Percentiles rank a stretch among this genome's conserved stretches.
These are phyloP conservation scores for Magnaporthiopsis poae DNA, from an alignment of 2,329 filamentous ascomycete genomes.

Conservation along the genomic window DNA sequence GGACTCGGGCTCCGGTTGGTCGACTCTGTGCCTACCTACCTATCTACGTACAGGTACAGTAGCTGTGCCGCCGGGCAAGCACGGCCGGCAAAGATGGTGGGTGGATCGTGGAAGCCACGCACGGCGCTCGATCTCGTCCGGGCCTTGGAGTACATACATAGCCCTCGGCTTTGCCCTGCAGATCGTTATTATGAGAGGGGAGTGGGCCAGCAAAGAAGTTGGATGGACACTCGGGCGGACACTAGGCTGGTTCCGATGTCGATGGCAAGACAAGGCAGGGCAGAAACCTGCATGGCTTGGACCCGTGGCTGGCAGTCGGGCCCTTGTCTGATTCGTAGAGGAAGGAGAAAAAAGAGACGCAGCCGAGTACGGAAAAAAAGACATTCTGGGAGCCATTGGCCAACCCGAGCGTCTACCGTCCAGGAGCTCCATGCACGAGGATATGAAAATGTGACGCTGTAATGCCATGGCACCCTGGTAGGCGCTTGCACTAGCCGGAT, in stretches of 20 bases:
- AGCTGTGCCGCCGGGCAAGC: too few species aligned
- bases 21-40: not conserved
- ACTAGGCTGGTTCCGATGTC: not conserved
- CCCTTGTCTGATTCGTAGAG: not conserved
- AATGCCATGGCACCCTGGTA: not conserved
- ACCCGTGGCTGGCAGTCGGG: too few species aligned
- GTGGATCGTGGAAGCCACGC: not conserved
- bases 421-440: not conserved
- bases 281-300: not conserved
- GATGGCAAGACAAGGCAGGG: not conserved
- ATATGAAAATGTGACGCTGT: not conserved
- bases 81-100: too few species aligned
- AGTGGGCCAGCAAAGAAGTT: not conserved
- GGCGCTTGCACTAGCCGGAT: too few species aligned
- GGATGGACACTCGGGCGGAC: not conserved
- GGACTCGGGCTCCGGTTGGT: not conserved
- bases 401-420: not conserved
- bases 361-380: too few species aligned
- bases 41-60: not conserved
- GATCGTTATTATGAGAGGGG: not conserved
- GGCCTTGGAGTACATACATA: too few species aligned
- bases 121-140: not conserved
- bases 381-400: not conserved
- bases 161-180: not conserved
- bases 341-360: not conserved